Evolutionary conservation across 441 rosid species (phyloP), one percentile per base, ranked within the genome.

Genomic region (Erodium texanum): DNA sequence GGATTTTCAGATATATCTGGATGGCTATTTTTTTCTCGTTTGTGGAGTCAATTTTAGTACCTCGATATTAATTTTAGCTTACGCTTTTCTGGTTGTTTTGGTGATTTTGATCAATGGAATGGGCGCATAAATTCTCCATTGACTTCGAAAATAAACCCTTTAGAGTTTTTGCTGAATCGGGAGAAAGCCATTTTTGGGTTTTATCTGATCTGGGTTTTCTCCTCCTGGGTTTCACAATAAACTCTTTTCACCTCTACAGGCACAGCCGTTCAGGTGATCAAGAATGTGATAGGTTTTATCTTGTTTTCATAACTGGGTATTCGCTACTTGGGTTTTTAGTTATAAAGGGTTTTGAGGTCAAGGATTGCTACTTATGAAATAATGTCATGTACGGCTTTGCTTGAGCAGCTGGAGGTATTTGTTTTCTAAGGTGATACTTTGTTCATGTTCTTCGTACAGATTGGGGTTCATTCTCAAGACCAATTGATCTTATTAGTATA

Each of bases 121-220:
- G 62, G 24, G 62, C 16, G 10, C 24, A 56, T 56, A 56, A 56
- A 56, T 56, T 56, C 24, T 56, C 11, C 24, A 18, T 56, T 56
- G 23, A 56, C 23, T 56, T 20, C 19, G 23, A 19, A 56, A 56
- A 7, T 56, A 22, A 56, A 20, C 24, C 62, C 62, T 18, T 56
- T 56, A 8, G 23, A 18, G 23, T 8, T 19, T 56, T 4, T 19
- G 11, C 20, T 56, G 11, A 19, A 18, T 56, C 20, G 62, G 62
- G 62, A 56, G 62, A 56, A 56, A 56, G 62, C 62, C 62, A 56
- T 18, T 56, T 56, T 56, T 19, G 62, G 62, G 62, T 56, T 56
- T 56, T 56, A 56, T 56, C 62, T 56, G 62, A 19, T 56, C 23
- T 56, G 62, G 62, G 62, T 56, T 56, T 56, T 56, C 62, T 56